Base-by-base conservation (phyloP, 805 yeast genomes). In the Candida hungchunana region DNA sequence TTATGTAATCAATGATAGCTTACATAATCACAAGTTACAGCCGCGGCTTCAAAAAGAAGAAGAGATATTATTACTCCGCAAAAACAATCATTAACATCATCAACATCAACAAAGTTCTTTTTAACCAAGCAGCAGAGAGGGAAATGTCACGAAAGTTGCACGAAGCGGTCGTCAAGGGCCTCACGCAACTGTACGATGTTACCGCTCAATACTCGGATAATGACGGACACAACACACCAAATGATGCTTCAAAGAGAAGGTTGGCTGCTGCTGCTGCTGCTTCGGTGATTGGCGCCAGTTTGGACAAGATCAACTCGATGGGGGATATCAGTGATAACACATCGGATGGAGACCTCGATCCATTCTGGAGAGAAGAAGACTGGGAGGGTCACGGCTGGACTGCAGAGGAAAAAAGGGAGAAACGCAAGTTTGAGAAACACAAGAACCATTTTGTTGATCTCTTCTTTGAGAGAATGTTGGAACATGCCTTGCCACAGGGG, bases 371-470 rank as follows among this genome's bases (percentile, higher is more conserved):
- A 16, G 42, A 39, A 11, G 40, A 31, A n/a, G 39, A 38, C 15
- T 32, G 36, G 34, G 43, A 40, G 11, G 43, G 36, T 13, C 36
- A 39, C n/a, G n/a, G n/a, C 3, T 29, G 39, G 38, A 16, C 30
- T 3, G 17, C 32, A 11, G 36, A 28, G 12, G 36, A 37, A 29
- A 25, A 32, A 8, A 28, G 30, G 2, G 34, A 29, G 33, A 33
- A 32, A 19, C 26, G 40, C 18, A 47, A 31, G 37, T 18, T 32
- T 36, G 42, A 29, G 20, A 41, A 28, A 42, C 51, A 37, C 31
- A 46, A 29, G 37, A 62, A 60, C 14, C 83, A 77, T 48, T 80
- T 80, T 50, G 61, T 75, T 37, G 88, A 80, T 51, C 60, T 66
- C 20, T 59, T 80, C 32, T 59, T 80, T 38, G 82, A 76, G 44